Conservation (phyloP, 1,139 yeast genomes). For the Suhomyces chickasaworum region DNA sequence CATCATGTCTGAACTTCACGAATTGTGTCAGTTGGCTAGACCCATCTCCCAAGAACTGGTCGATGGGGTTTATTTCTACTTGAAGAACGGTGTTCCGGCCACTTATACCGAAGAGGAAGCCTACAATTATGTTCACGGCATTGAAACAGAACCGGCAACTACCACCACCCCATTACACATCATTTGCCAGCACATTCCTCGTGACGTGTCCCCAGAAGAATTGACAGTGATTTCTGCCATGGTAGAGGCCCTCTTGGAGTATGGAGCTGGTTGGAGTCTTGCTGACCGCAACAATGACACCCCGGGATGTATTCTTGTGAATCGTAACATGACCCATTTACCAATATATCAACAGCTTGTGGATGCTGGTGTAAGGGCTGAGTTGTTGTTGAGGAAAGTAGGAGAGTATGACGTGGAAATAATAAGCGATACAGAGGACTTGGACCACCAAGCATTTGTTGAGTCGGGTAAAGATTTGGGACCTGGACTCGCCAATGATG, state of each 20-base stretch:
- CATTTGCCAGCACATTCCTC: conserved; percentile 55
- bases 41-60: conserved; percentile 56
- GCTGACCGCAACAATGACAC: conserved; percentile 68
- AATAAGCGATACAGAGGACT: conserved; percentile 34
- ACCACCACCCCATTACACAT: conserved; percentile 78
- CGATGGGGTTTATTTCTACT: conserved; percentile 42
- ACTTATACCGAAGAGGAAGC: conserved; percentile 83
- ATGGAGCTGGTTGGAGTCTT: conserved; percentile 92
- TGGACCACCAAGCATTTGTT: conserved; percentile 24
- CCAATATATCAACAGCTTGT: conserved; percentile 59
- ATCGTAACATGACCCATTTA: conserved; percentile 46
- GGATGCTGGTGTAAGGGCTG: conserved; percentile 91
- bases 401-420: conserved; percentile 56
- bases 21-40: conserved; percentile 59
- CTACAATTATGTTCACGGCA: conserved; percentile 49
- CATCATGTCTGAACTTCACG: conserved; percentile 72
- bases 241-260: conserved; percentile 69
- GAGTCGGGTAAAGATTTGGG: conserved; percentile 19
- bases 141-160: conserved; percentile 43
- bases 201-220: conserved; percentile 47
- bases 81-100: conserved; percentile 72
- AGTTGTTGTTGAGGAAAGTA: conserved; percentile 72
- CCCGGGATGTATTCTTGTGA: conserved; percentile 70
- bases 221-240: conserved; percentile 48
- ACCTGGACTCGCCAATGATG: conserved; percentile 4